These are phyloP conservation scores for Monilinia laxa DNA, from an alignment of 2,329 filamentous ascomycete genomes.

Conservation along the genomic window DNA sequence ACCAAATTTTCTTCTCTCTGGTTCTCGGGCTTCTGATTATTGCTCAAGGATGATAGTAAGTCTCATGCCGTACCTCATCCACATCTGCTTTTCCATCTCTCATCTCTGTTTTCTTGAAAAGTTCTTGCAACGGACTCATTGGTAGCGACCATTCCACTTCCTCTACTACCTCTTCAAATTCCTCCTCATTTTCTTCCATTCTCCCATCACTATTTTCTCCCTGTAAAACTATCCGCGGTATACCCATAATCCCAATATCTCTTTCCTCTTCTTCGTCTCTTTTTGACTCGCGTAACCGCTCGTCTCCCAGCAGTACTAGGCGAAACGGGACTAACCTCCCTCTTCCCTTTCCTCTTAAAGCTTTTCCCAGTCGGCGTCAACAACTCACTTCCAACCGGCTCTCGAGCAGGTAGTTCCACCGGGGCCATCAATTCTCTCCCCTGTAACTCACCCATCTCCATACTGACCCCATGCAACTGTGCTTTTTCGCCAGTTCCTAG, in stretches of 20 bases:
- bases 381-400: conserved; percentile 35
- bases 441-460: conserved; percentile 30
- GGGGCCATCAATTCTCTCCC: conserved; percentile 29
- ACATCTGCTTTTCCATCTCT: conserved; percentile 22
- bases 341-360: background rate
- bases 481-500: conserved; percentile 24
- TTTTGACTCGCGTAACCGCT: background rate
- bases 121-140: conserved; percentile 29
- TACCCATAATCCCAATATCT: background rate
- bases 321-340: background rate
- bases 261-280: background rate
- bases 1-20: background rate
- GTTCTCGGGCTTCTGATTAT: background rate
- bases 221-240: background rate
- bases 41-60: conserved; percentile 36
- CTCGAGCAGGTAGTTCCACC: conserved; percentile 32
- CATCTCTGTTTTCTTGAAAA: conserved; percentile 34
- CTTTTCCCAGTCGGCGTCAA: conserved; percentile 26
- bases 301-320: background rate
- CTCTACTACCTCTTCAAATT: background rate
- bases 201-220: no score
- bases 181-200: background rate
- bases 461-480: conserved; percentile 31
- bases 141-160: conserved; percentile 32
- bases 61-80: conserved; percentile 32